Conservation (phyloP, 441 rosid genomes). For the Raphanus hybrid region DNA sequence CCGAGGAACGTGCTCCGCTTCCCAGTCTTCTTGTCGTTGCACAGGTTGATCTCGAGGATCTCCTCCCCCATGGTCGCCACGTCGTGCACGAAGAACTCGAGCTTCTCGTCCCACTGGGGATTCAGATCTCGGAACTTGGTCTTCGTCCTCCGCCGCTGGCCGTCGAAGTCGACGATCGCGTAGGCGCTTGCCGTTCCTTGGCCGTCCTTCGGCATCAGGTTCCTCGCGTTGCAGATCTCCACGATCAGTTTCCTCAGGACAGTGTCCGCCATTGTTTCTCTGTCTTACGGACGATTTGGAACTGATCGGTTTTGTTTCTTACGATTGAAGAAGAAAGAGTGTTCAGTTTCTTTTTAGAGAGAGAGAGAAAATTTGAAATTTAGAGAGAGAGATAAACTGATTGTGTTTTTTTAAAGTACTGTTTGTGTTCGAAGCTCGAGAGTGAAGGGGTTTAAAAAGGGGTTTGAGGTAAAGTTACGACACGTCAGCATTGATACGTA, state of each 20-base stretch:
- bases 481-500: constrained; percentile 38
- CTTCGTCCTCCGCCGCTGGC: constrained; percentile 76
- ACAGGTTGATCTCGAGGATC: constrained; percentile 74
- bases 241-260: constrained; percentile 63
- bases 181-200: constrained; percentile 90
- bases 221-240: constrained; percentile 76
- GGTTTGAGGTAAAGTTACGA: not conserved
- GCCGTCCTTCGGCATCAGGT: constrained; percentile 86
- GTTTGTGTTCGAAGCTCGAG: constrained; percentile 35
- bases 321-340: constrained; percentile 13
- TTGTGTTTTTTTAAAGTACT: constrained; percentile 22
- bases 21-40: constrained; percentile 71
- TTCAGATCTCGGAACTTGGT: constrained; percentile 84
- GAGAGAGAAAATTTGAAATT: constrained; percentile 25
- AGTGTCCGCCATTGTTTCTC: constrained; percentile 56
- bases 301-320: not conserved
- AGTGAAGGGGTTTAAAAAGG: constrained; percentile 24
- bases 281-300: not conserved
- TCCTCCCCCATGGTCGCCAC: constrained; percentile 60
- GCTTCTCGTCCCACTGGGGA: constrained; percentile 85
- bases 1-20: constrained; percentile 75
- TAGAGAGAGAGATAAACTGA: constrained; percentile 22
- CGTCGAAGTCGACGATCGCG: constrained; percentile 75
- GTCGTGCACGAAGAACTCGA: constrained; percentile 76
- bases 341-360: constrained; percentile 23